Conservation (phyloP, 257 asterid species). For the Solanum pimpinellifolium region DNA sequence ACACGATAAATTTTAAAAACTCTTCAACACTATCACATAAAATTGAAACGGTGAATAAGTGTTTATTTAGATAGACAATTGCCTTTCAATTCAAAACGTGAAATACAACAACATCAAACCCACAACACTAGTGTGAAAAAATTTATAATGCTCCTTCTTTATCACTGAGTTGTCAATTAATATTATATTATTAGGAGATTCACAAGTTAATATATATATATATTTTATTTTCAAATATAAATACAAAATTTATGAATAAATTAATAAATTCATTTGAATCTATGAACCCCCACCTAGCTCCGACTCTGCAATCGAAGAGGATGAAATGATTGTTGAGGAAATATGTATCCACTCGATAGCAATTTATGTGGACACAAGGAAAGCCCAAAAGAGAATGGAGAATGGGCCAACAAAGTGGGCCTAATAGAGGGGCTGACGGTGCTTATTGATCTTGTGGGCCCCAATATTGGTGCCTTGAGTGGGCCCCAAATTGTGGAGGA, state of each 20-base stretch:
- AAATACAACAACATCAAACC: neutral
- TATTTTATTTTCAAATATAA: too few species aligned
- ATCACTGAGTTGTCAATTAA: too few species aligned
- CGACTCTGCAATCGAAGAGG: neutral
- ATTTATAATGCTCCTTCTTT: too few species aligned
- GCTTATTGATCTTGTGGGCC: neutral
- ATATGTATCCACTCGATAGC: neutral
- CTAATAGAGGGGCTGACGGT: neutral
- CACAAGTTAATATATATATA: too few species aligned
- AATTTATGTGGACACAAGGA: neutral
- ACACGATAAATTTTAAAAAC: neutral
- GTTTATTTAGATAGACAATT: neutral
- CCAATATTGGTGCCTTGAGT: neutral
- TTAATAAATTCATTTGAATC: rapidly evolving
- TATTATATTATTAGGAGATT: too few species aligned
- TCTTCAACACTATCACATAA: neutral
- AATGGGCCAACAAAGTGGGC: neutral
- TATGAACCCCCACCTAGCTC: too few species aligned
- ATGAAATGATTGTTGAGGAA: neutral
- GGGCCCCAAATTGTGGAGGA: neutral
- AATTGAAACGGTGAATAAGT: neutral
- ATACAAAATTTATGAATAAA: too few species aligned
- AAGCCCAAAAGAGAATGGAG: neutral
- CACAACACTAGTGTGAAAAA: neutral
- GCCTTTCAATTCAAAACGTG: neutral